Evolutionary conservation across 2,329 filamentous ascomycete genomes (phyloP), one percentile per base, ranked within the genome.

Genomic region (Aureobasidium sp.): DNA sequence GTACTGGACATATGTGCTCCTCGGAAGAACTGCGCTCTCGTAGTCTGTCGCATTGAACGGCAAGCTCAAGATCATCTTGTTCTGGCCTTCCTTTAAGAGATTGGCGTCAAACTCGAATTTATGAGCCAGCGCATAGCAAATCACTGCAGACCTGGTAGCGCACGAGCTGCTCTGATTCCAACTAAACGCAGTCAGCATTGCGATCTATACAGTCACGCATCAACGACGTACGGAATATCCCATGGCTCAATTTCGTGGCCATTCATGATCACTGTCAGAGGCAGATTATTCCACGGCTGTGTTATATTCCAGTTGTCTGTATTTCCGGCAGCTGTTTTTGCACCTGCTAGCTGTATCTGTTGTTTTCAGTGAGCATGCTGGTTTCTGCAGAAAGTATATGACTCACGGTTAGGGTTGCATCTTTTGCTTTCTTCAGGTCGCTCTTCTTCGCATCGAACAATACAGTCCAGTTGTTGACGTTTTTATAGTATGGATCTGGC

Each of bases 1-100:
- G 65, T 88, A 87, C 74, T 87, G 84, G 6, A 87, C 80, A 70
- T 87, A 87, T 0, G 84, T 76, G 0, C 78, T 79, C 47, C 73
- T 72, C 0, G 84, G 78, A 62, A 87, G 66, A 9, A 86, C 56
- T 0, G 85, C 84, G 34, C 79, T 79, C 72, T 87, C 83, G 17
- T 80, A 80, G 66, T 85, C 77, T 4, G 82, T 86, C 0, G 79
- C 84, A 52, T 85, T 83, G 51, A 76, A 81, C 12, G 85, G 85
- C 63, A 87, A 67, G 65, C 82, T 83, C 48, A 87, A 70, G 0
- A 84, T 74, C 36, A 87, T 72, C 66, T 78, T 75, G 64, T 87
- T 87, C 62, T 76, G 74, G 0, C 82, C 82, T 20, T 75, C 75
- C n/a, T 74, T 76, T 41, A 87, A 67, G 57, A 79, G 69, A 0